Evolutionary conservation across 352 stramenopile species (phyloP), one percentile per base, ranked within the genome.

Genomic region (Globisporangium abappressorium): DNA sequence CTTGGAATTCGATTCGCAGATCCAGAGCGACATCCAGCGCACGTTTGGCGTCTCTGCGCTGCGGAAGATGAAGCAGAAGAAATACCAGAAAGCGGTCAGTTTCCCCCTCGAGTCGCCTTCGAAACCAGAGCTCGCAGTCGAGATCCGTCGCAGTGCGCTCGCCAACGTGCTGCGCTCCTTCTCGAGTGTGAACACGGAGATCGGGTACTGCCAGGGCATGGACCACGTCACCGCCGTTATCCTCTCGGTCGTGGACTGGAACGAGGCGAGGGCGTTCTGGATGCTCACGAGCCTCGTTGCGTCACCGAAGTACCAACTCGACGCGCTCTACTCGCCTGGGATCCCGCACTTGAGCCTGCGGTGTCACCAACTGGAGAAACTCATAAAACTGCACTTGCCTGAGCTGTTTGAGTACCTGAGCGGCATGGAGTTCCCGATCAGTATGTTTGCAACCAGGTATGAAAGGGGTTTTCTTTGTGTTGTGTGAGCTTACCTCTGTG

Each of bases 181-280:
- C 51, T 77, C 85, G 55, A 89, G 79, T 57, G 78, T 91, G 43
- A 80, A 92, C 62, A 83, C 77, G 0, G 83, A 88, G 65, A 79
- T 91, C 30, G 85, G 83, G 0, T 93, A 93, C 70, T 92, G 83
- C 28, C 85, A 92, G 59, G 85, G 85, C 12, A 86, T 93, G 83
- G 83, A 93, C 57, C 77, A 90, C 56, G 80, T 93, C 22, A 73
- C 80, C 1, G 82, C 81, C 12, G 36, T 92, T 20, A 65, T 92
- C 56, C 76, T 93, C n/a, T 79, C 83, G 22, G 78, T 89, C 38
- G 77, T 84, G 5, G 69, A 86, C 26, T 92, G 85, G 83, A 72
- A 89, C 57, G 85, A 93, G 53, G 76, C 78, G 43, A 70, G 78
- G 11, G 80, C 82, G 18, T 93, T 92, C 59, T 93, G 83, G 85